Percentiles rank a stretch among this genome's conserved stretches.
Evolutionary conservation across 2,329 filamentous ascomycete species (phyloP).

Genomic region (Tolypocladium tropicale): DNA sequence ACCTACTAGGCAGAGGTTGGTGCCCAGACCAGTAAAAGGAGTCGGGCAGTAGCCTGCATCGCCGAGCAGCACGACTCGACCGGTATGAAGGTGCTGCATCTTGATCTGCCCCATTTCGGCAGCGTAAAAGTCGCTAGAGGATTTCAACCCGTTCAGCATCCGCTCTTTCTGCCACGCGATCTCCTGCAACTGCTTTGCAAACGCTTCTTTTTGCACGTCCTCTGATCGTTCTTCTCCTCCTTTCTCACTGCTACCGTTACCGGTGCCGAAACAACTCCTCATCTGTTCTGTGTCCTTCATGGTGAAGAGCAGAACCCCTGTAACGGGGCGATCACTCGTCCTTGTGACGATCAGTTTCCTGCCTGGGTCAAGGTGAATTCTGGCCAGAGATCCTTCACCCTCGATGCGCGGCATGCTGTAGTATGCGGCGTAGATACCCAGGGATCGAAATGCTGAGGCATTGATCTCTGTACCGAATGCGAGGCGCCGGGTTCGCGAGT

Average conservation of each 20-base stretch:
- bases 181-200: slow-evolving; percentile 19
- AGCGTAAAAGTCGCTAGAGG: neutral
- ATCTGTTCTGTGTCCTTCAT: neutral
- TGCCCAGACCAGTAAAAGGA: slow-evolving; percentile 35
- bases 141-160: slow-evolving; percentile 13
- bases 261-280: too few relatives aligned
- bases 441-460: neutral
- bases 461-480: neutral
- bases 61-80: neutral
- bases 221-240: neutral
- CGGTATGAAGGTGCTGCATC: neutral
- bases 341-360: neutral
- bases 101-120: neutral
- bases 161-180: slow-evolving; percentile 29
- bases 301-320: neutral
- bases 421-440: neutral
- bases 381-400: neutral
- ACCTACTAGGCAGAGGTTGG: slow-evolving; percentile 28
- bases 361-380: neutral
- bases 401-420: neutral
- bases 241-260: too few relatives aligned
- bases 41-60: slow-evolving; percentile 23
- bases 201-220: slow-evolving; percentile 23
- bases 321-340: neutral
- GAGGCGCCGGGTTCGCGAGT: slow-evolving; percentile 7